phyloP scores from a whole-genome alignment of 1,139 yeast species.

The Kodamaea anthophila region DNA sequence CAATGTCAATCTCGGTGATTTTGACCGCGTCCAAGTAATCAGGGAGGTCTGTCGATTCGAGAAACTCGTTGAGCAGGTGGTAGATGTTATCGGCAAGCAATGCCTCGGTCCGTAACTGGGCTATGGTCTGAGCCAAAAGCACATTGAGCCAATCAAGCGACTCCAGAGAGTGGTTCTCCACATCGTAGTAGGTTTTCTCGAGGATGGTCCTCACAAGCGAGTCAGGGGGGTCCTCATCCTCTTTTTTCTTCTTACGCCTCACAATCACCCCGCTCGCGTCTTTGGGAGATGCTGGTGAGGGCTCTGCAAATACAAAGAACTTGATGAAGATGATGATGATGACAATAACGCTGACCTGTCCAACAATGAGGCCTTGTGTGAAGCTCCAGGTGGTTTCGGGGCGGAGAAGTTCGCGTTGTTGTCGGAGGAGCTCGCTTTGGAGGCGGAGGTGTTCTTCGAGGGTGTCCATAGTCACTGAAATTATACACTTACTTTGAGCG shows the following conservation, averaged over 20 bases:
- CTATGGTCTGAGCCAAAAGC: slow-evolving; percentile 81
- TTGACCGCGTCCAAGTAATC: slow-evolving; percentile 73
- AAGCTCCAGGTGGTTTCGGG: slow-evolving; percentile 50
- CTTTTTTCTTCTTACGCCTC: slow-evolving; percentile 22
- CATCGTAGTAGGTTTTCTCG: slow-evolving; percentile 90
- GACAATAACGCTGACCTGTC: slow-evolving; percentile 78
- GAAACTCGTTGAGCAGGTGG: slow-evolving; percentile 59
- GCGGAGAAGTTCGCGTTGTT: slow-evolving; percentile 22
- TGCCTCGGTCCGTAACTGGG: slow-evolving; percentile 85
- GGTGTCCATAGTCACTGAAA: slow-evolving; percentile 13
- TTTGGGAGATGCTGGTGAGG: slow-evolving; percentile 27
- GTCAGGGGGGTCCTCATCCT: slow-evolving; percentile 4
- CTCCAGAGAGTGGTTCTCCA: slow-evolving; percentile 79
- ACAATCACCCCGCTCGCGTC: slow-evolving; percentile 34
- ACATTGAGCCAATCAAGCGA: slow-evolving; percentile 97
- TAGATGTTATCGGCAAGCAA: slow-evolving; percentile 76
- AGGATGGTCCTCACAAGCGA: slow-evolving; percentile 39
- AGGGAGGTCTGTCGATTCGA: slow-evolving; percentile 52
- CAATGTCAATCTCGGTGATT: slow-evolving; percentile 85
- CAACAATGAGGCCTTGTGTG: slow-evolving; percentile 71
- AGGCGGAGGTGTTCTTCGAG: background rate
- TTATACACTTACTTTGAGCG: slow-evolving; percentile 5
- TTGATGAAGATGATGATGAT: slow-evolving; percentile 72
- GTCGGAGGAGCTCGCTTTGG: slow-evolving; percentile 13
- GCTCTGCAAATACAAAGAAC: slow-evolving; percentile 84